Evolutionary conservation across 179 eudicot species (phyloP), one percentile per base, ranked within the genome.

Genomic region (Patellifolia procumbens): DNA sequence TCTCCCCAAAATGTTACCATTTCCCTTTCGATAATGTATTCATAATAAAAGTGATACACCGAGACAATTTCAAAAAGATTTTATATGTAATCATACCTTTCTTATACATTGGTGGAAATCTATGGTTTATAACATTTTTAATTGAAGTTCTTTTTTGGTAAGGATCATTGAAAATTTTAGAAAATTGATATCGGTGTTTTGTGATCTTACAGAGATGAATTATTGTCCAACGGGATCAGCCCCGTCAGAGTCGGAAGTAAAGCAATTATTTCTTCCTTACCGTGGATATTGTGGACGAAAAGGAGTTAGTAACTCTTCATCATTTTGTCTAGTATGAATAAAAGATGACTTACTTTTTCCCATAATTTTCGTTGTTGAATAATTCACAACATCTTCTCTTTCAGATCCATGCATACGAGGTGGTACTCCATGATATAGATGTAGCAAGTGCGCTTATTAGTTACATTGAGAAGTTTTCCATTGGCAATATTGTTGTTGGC

Each of bases 221-320:
- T 1, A 46, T 8, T 3, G 19, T 17, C 32, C 81, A 55, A 67
- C 37, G 11, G 87, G 86, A 7, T 73, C 78, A 19, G 28, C 76
- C 20, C 89, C 93, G 12, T 76, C 85, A 2, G 87, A 85, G 16
- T 26, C 53, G n/a, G 97, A 93, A 77, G 43, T 88, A 79, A 89
- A 87, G 31, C 90, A 89, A 26, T 76, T 93, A 42, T 93, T 91
- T 76, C 91, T 89, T 58, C 91, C 91, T 20, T 92, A 81, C 66
- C 92, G 97, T 3, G 93, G 93, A 66, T 88, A 84, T 82, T 90
- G 91, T 74, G 94, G 93, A 75, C 94, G 98, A 24, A 93, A 93
- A 85, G 92, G 93, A 93, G 98, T 83, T 68, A 10, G 32, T 35
- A 3, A n/a, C 24, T 26, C 1, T 2, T 15, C 26, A 59, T 5